Conservation (phyloP, 768 basidiomycete species). For the Plicaturopsis crispa region DNA sequence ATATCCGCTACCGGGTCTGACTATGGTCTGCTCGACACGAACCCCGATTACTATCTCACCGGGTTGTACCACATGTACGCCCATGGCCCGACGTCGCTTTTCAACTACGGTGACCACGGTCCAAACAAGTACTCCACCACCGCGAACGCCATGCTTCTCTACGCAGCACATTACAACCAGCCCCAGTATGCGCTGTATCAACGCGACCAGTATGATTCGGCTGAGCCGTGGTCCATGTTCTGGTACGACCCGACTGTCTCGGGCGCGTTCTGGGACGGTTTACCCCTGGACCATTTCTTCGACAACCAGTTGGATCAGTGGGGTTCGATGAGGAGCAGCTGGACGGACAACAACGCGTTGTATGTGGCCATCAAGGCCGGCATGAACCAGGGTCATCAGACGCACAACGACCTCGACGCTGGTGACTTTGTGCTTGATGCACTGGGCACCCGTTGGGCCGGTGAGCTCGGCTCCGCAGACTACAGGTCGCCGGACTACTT, state of each 20-base stretch:
- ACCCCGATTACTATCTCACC: conserved; percentile 39
- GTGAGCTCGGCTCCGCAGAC: conserved; percentile 52
- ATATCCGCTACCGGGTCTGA: conserved; percentile 46
- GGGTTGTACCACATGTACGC: conserved; percentile 53
- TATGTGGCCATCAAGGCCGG: conserved; percentile 61
- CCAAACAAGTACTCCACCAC: conserved; percentile 62
- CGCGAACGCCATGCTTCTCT: conserved; percentile 51
- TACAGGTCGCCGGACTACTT: conserved; percentile 51
- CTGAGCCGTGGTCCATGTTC: conserved; percentile 58
- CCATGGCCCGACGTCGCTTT: conserved; percentile 52
- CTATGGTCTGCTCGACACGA: conserved; percentile 36
- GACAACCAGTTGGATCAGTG: conserved; percentile 34
- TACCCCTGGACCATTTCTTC: conserved; percentile 50
- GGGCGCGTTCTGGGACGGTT: conserved; percentile 55
- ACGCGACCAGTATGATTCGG: conserved; percentile 55
- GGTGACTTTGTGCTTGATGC: conserved; percentile 63
- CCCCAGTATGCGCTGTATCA: conserved; percentile 54
- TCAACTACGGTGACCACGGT: conserved; percentile 47
- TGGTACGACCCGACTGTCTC: conserved; percentile 51
- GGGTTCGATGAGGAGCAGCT: conserved; percentile 47
- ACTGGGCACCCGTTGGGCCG: conserved; percentile 53
- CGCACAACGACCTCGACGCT: conserved; percentile 51
- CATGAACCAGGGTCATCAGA: conserved; percentile 43
- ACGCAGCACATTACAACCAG: conserved; percentile 35
- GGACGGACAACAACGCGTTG: conserved; percentile 47